Evolutionary conservation across 192 early-diverging fungal species (phyloP), one percentile per base, ranked within the genome.

Genomic region (Dispira simplex): DNA sequence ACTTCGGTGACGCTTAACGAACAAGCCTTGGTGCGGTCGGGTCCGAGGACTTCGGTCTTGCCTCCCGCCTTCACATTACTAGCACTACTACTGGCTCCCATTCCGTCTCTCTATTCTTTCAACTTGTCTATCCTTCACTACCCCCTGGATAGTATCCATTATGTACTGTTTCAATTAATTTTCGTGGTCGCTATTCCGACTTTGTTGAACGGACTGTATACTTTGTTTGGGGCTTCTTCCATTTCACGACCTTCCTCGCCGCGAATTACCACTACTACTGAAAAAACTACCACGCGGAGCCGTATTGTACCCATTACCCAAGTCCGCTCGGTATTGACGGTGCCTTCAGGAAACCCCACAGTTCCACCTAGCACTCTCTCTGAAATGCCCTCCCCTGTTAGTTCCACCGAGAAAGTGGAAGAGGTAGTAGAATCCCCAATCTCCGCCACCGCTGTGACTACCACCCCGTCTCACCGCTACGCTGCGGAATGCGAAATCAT

Each of bases 401-500:
- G 51, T 20, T 11, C 10, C 11, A 53, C 51, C 9, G 21, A 53
- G 18, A 26, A 11, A 3, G 51, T 53, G 18, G 21, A 11, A n/a
- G 18, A 20, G 0, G 51, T 18, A 0, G 51, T 11, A 2, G 51
- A 53, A 26, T 11, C 20, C 13, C 51, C 51, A 2, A 20, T 18
- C 13, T 11, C 51, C 26, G 10, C 26, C 21, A n/a, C 11, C 51
- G 10, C 8, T 9, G 51, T 18, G 26, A 25, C 51, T 26, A n/a
- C n/a, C n/a, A n/a, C 59, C 5, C 59, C 59, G 23, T 20, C 59
- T 8, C 59, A 62, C n/a, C 59, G 59, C 39, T 62, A 62, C 26
- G 28, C 43, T 3, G 59, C 39, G 4, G 43, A 62, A 12, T 62
- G 59, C 14, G 59, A 25, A 18, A 9, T 13, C 26, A 62, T 62